Evolutionary conservation across 2,329 filamentous ascomycete species (phyloP), one percentile per base, ranked within the genome.

Genomic region (Aspergillus aculeatinus): DNA sequence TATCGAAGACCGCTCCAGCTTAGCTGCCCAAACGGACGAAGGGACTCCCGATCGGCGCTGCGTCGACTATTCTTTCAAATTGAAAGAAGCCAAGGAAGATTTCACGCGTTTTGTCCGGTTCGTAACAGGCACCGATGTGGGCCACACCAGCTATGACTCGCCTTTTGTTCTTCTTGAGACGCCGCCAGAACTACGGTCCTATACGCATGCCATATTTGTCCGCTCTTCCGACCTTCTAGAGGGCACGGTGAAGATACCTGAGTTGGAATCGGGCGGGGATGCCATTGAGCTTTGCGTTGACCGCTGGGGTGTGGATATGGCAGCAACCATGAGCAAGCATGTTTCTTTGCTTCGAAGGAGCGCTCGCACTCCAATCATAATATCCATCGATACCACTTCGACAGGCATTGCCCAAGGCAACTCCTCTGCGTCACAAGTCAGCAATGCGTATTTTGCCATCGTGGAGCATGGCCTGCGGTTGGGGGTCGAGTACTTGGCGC

Each of bases 221-320:
- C 73, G 72, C 11, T 69, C 72, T 4, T 78, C 77, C 2, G 70
- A 76, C 49, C 63, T 78, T 21, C 65, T 69, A 6, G 68, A 69
- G 1, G 69, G 68, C 25, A 61, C 63, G 29, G 68, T 79, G 19
- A 79, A 83, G 50, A 74, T 85, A 63, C 76, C 80, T 5, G 78
- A 82, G 49, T 74, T 87, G 2, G 84, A 87, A 70, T 84, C 84
- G 7, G 79, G 81, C 9, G 84, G 80, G 7, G 85, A 88, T 74
- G 84, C 82, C 23, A 81, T 87, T 48, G 85, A 87, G 67, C 74
- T 87, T 3, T 83, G 84, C 59, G 80, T 88, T 53, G 85, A 88
- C 71, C 78, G 78, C 49, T 86, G 85, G 83, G 78, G 79, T 7
- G 72, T 79, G 25, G 79, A 82, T 56, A 72, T 84, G 60, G 69